These are phyloP conservation scores for Agastache rugosa DNA, from an alignment of 257 asterid species.

Conservation along the genomic window DNA sequence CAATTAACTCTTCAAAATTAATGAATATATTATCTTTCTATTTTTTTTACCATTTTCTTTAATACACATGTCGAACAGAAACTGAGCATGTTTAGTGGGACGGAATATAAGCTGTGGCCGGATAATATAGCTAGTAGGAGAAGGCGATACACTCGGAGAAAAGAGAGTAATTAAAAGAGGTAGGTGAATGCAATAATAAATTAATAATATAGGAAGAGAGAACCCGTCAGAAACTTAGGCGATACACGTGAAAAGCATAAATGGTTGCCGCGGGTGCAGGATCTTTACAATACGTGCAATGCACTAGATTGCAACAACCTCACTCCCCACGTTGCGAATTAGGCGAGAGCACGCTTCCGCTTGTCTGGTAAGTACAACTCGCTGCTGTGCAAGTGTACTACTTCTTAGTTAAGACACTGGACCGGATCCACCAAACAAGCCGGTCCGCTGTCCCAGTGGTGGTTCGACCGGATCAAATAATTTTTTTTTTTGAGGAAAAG, in stretches of 20 bases:
- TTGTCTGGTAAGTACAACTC: slow-evolving; percentile 41
- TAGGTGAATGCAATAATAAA: not conserved
- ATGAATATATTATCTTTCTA: too few species aligned
- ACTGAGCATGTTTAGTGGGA: too few species aligned
- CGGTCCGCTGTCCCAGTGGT: slow-evolving; percentile 38
- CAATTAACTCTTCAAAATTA: too few species aligned
- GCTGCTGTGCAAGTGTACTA: slow-evolving; percentile 22
- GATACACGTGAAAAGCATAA: slow-evolving; percentile 40
- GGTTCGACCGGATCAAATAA: slow-evolving; percentile 17
- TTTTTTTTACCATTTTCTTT: too few species aligned
- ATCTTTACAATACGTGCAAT: slow-evolving; percentile 14
- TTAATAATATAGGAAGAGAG: too few species aligned
- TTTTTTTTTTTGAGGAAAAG: too few species aligned
- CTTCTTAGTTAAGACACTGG: not conserved
- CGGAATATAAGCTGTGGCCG: too few species aligned
- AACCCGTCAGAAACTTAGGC: too few species aligned
- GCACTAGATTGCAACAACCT: slow-evolving; percentile 28
- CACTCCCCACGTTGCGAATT: slow-evolving; percentile 40
- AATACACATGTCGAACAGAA: too few species aligned
- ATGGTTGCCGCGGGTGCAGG: slow-evolving; percentile 10
- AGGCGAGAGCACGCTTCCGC: slow-evolving; percentile 22
- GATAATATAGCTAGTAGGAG: too few species aligned
- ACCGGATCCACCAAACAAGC: slow-evolving; percentile 41
- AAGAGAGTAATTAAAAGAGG: not conserved
- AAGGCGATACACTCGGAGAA: not conserved